Base-by-base conservation (phyloP, 1,139 yeast species). In the Komagataea norvegica region DNA sequence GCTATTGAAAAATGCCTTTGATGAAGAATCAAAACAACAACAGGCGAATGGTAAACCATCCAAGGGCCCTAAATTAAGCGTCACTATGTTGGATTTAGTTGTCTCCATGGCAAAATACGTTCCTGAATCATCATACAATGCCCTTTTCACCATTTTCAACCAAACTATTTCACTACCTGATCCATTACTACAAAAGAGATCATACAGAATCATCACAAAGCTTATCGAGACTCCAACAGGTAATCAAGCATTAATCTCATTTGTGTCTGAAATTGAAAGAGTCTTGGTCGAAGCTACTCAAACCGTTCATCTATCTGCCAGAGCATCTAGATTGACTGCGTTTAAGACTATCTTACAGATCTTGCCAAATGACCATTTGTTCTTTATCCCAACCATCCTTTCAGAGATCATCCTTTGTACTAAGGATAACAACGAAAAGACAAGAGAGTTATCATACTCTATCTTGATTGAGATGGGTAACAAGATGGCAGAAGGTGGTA, bases 351-450 rank as follows among this genome's bases (percentile, higher is more conserved):
- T 89, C 11, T 64, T 85, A 33, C 74, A 75, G 21, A 54, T 78
- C 18, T 61, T 87, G 29, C 91, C 96, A 19, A 48, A 64, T 4
- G 60, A 70, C 20, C 80, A 82, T 43, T 66, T 87, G 49, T 75
- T 75, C 52, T 86, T 88, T 55, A 80, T 91, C 48, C 95, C 96
- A 18, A 70, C 85, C 10, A 65, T 85, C 29, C 68, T 88, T 30
- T 87, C 95, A 40, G 98, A 91, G 64, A 79, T 89, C 17, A 89
- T 91, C 41, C 68, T 93, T 56, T 79, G 88, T 25, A 88, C 96
- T n/a, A 91, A 91, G 61, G 96, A 88, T 58, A 80, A 79, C 36
- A 91, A 91, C 57, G 97, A 89, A 61, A 84, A 87, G 64, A 79
- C 96, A 3, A 77, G 99, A 60, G 85, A 81, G 45, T 69, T 79